Conservation (phyloP, 2,329 filamentous ascomycete genomes). For the Berkeleyomyces basicola region DNA sequence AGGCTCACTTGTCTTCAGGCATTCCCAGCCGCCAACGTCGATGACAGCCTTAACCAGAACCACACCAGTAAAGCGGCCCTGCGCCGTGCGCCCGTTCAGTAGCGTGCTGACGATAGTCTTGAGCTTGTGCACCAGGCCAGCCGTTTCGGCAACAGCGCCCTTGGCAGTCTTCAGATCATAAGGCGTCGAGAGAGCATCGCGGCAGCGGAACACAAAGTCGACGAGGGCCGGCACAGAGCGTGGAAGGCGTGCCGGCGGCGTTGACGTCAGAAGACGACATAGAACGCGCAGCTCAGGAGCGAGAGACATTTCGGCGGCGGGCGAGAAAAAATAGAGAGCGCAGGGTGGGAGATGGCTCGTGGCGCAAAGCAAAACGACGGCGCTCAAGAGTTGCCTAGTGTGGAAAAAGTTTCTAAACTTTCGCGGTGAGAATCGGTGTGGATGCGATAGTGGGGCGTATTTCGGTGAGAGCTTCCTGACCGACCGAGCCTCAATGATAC, state of each 20-base stretch:
- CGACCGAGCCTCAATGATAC: not conserved
- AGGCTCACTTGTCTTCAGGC: slow-evolving; percentile 51
- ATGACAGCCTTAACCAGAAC: slow-evolving; percentile 65
- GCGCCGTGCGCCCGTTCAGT: slow-evolving; percentile 55
- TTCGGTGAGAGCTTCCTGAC: not conserved
- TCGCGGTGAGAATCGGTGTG: slow-evolving; percentile 1
- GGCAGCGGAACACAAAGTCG: slow-evolving; percentile 39
- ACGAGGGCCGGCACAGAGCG: slow-evolving; percentile 54
- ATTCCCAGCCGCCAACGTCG: slow-evolving; percentile 73
- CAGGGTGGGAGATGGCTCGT: not conserved
- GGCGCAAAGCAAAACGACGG: not conserved
- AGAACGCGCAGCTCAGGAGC: slow-evolving; percentile 46
- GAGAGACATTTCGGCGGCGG: slow-evolving; percentile 21
- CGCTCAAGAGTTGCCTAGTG: not conserved
- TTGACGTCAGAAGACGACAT: slow-evolving; percentile 53
- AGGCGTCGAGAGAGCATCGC: slow-evolving; percentile 43
- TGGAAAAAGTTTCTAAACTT: slow-evolving; percentile 2
- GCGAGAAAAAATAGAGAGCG: not conserved
- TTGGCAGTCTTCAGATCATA: slow-evolving; percentile 42
- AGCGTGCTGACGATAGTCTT: slow-evolving; percentile 63
- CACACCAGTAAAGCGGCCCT: slow-evolving; percentile 63
- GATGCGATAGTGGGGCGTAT: not conserved
- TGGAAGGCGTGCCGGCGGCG: slow-evolving; percentile 56
- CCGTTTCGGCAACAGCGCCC: slow-evolving; percentile 43
- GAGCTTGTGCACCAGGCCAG: slow-evolving; percentile 63